Evolutionary conservation across 805 yeast genomes (phyloP).

Genomic region (Priceomyces fermenticarens): DNA sequence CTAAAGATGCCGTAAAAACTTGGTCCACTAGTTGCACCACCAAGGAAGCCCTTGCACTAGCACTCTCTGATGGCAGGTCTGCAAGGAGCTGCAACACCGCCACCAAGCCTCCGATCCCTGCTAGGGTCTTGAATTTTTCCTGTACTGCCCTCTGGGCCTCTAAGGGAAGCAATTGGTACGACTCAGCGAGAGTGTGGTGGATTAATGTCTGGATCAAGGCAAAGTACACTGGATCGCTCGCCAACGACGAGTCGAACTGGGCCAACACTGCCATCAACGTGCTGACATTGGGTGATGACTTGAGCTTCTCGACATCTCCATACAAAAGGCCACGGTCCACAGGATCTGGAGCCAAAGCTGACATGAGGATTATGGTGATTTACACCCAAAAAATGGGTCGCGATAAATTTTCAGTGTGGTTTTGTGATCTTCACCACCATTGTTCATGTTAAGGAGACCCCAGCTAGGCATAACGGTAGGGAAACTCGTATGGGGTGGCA

Average conservation of each 20-base stretch:
- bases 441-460: too few relatives aligned
- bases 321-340: too few relatives aligned
- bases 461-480: too few relatives aligned
- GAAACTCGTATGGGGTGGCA: too few relatives aligned
- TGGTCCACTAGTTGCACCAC: slow-evolving; percentile 3
- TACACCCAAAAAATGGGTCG: too few relatives aligned
- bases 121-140: slow-evolving; percentile 17
- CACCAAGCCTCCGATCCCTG: slow-evolving; percentile 33
- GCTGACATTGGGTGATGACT: slow-evolving; percentile 8
- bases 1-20: slow-evolving; percentile 13
- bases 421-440: too few relatives aligned
- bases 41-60: too few relatives aligned
- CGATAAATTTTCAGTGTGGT: too few relatives aligned
- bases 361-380: too few relatives aligned
- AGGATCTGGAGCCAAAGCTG: too few relatives aligned
- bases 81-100: background rate
- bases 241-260: slow-evolving; percentile 2
- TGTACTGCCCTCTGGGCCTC: slow-evolving; percentile 8
- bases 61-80: too few relatives aligned
- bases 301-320: slow-evolving; percentile 4
- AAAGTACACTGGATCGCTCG: slow-evolving; percentile 4
- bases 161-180: slow-evolving; percentile 18
- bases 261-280: slow-evolving; percentile 6
- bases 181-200: slow-evolving; percentile 32
- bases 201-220: slow-evolving; percentile 20